Percentiles rank a stretch among this genome's conserved stretches.
Conservation (phyloP, 345 rosid genomes). For the Erucastrum elatum region DNA sequence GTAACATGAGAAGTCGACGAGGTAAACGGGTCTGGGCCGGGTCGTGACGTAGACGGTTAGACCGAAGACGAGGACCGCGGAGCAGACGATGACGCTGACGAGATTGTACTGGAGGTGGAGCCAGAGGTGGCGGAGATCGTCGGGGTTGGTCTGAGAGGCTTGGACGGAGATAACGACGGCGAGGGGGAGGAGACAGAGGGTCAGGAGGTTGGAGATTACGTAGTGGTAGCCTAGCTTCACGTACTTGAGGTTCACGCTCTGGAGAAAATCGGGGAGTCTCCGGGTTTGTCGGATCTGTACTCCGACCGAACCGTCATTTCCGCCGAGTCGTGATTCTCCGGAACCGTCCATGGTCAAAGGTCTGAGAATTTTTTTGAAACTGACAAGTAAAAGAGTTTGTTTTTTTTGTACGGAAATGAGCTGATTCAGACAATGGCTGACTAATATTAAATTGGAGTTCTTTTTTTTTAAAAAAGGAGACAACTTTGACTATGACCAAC, state of each 20-base stretch:
- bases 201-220: constrained; percentile 41
- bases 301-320: constrained; percentile 30
- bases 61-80: constrained; percentile 41
- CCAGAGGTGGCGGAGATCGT: constrained; percentile 47
- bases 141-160: constrained; percentile 34
- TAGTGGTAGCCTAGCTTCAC: constrained; percentile 56
- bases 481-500: constrained; percentile 35
- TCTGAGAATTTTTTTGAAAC: not conserved
- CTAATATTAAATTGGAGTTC: not conserved
- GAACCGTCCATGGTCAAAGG: constrained; percentile 29
- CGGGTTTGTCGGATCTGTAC: constrained; percentile 36
- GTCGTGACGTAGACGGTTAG: constrained; percentile 47
- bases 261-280: constrained; percentile 48
- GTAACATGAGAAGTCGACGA: constrained; percentile 49
- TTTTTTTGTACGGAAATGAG: constrained; percentile 16
- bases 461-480: not conserved
- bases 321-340: constrained; percentile 25
- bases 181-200: constrained; percentile 44
- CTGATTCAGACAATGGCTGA: not conserved
- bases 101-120: constrained; percentile 49
- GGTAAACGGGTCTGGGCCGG: constrained; percentile 48
- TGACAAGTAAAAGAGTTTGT: not conserved
- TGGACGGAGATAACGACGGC: constrained; percentile 37
- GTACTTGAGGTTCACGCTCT: constrained; percentile 50
- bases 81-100: constrained; percentile 40